phyloP scores from a whole-genome alignment of 2,329 filamentous ascomycete genomes.

The Paraphaeosphaeria sporulosa region DNA sequence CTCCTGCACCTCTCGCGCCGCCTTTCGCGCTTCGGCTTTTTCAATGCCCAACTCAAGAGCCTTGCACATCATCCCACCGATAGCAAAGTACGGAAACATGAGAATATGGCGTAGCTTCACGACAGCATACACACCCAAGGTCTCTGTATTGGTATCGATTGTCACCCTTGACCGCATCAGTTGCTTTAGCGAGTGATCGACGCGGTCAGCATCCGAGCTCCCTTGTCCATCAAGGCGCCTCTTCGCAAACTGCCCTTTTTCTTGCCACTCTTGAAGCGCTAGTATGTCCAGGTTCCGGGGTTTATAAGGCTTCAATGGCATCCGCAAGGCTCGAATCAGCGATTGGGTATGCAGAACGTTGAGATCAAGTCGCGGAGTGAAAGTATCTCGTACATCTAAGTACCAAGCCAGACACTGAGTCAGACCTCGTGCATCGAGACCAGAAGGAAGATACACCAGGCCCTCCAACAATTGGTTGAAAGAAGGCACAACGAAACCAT shows the following conservation, averaged over 20 bases:
- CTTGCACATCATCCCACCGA: constrained; percentile 22
- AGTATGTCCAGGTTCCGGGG: constrained; percentile 29
- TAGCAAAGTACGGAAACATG: constrained; percentile 29
- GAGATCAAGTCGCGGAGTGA: constrained; percentile 31
- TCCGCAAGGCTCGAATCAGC: constrained; percentile 27
- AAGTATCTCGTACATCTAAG: constrained; percentile 19
- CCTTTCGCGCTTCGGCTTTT: constrained; percentile 20
- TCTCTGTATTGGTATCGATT: constrained; percentile 17
- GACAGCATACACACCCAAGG: constrained; percentile 15
- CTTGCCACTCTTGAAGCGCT: constrained; percentile 30
- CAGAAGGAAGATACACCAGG: constrained; percentile 26
- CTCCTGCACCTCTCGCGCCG: neutral
- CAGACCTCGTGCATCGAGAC: constrained; percentile 29
- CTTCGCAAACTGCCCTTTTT: constrained; percentile 20
- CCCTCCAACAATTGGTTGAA: constrained; percentile 33
- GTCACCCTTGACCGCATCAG: constrained; percentile 16
- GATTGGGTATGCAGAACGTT: constrained; percentile 38
- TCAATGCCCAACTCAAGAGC: constrained; percentile 30
- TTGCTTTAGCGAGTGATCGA: neutral
- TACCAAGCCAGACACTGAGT: constrained; percentile 35
- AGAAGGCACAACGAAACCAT: constrained; percentile 22
- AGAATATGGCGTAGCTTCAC: constrained; percentile 28
- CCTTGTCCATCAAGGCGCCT: constrained; percentile 9
- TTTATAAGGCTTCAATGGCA: constrained; percentile 23
- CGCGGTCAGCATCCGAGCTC: neutral